phyloP scores from a whole-genome alignment of 148 eudicot genomes.

The Salicornia ramosissima region DNA sequence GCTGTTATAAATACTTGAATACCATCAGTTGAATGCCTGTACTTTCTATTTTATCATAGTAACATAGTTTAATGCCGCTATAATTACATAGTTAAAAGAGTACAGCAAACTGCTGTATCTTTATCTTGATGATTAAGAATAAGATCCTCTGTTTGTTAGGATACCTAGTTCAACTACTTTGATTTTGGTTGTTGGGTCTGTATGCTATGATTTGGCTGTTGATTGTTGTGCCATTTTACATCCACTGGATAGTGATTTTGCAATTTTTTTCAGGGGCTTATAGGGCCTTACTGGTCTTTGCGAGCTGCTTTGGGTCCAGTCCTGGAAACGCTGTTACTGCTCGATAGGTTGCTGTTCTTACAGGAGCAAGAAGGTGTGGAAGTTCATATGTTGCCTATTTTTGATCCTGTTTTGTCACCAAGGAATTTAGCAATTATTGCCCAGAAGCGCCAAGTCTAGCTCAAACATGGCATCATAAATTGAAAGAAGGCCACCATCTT shows the following conservation, averaged over 20 bases:
- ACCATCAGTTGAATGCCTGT: too few relatives aligned
- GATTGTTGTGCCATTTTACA: not conserved
- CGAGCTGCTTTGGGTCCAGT: slow-evolving; percentile 87
- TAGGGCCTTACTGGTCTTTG: slow-evolving; percentile 92
- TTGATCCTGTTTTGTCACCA: slow-evolving; percentile 79
- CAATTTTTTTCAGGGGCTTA: slow-evolving; percentile 55
- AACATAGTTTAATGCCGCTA: not conserved
- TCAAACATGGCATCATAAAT: not conserved
- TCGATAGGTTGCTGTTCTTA: slow-evolving; percentile 80
- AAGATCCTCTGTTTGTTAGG: not conserved
- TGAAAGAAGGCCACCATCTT: too few relatives aligned
- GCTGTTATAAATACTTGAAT: too few relatives aligned
- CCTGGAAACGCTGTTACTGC: slow-evolving; percentile 73
- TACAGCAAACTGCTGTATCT: too few relatives aligned
- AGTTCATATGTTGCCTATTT: slow-evolving; percentile 58
- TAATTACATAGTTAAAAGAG: too few relatives aligned
- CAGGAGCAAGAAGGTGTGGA: slow-evolving; percentile 67
- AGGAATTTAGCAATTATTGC: slow-evolving; percentile 86
- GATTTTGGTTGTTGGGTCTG: not conserved
- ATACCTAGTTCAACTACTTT: not conserved
- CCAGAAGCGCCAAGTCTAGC: slow-evolving; percentile 32
- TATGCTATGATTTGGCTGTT: not conserved
- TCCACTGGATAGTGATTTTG: not conserved
- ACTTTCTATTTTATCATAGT: not conserved
- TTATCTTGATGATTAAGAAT: not conserved